Evolutionary conservation across 192 early-diverging fungal species (phyloP), one percentile per base, ranked within the genome.

Genomic region (Backusella macrospora): DNA sequence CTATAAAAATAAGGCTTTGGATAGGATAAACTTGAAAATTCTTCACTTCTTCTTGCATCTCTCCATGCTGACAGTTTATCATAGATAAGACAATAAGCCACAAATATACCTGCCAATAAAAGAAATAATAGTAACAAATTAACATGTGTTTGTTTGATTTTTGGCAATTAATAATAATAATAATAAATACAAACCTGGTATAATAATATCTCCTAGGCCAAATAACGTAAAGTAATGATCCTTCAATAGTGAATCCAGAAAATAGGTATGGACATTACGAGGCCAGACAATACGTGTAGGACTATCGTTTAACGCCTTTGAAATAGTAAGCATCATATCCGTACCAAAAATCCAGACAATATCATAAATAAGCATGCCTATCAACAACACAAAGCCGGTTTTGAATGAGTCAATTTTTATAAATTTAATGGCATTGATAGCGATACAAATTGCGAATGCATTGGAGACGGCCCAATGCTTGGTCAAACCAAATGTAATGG

Each of bases 281-380:
- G 96, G 95, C 79, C 89, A 96, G 45, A 96, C 83, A 8, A 99
- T 91, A 86, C 97, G 97, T 82, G 98, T 94, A 38, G 96, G 96
- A 8, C 93, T 93, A 76, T 98, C 95, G 59, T 10, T 0, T 82
- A 98, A 92, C 72, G 89, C 90, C 84, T 94, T 96, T 39, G 97
- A 96, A 21, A 99, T 96, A 4, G 92, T 93, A 13, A 97, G 96
- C 97, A 99, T 98, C 26, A 98, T 96, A 46, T 96, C 92, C 5
- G 96, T 98, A 39, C 96, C 95, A 87, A 99, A 99, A 74, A 98
- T 96, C 97, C 97, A 99, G 74, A 98, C 97, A 62, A 97, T 87
- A 82, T 99, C 97, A 77, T 99, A 99, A 18, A 96, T 76, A 80
- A 99, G 97, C 62, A 99, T 83, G 13, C 93, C 95, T 14, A 87